These are phyloP conservation scores for Ogataea saltuana DNA, from an alignment of 805 yeast genomes.

Conservation along the genomic window DNA sequence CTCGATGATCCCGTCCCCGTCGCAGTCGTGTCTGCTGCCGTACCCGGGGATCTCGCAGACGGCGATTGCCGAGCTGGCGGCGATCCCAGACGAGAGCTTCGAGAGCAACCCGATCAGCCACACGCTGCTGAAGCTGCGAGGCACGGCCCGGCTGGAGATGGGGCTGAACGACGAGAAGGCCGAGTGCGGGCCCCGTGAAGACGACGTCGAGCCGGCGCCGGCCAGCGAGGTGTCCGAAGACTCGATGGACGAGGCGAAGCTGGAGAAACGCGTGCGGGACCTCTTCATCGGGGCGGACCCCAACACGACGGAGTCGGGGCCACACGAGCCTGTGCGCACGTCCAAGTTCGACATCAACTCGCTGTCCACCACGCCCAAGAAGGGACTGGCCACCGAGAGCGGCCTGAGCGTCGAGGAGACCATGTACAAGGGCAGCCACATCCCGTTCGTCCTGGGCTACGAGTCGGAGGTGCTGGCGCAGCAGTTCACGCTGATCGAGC, in stretches of 20 bases:
- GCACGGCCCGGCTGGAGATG: conserved; percentile 39
- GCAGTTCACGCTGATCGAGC: conserved; percentile 84
- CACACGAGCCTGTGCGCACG: conserved; percentile 10
- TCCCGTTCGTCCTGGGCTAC: conserved; percentile 78
- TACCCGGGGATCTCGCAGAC: conserved; percentile 52
- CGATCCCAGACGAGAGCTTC: conserved; percentile 76
- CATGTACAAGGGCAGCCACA: conserved; percentile 56
- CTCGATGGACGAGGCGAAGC: conserved; percentile 32
- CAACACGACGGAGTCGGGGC: too few relatives aligned
- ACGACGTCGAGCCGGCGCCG: neutral
- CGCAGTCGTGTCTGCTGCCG: conserved; percentile 37
- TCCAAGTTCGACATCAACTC: conserved; percentile 34
- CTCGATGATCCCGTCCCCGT: conserved; percentile 35
- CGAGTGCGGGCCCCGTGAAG: neutral
- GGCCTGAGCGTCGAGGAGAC: conserved; percentile 39
- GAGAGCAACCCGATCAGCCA: conserved; percentile 70
- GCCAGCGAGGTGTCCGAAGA: conserved; percentile 6
- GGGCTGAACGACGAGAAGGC: conserved; percentile 34
- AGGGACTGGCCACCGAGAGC: conserved; percentile 13
- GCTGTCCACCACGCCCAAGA: conserved; percentile 31
- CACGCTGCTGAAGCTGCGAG: conserved; percentile 80
- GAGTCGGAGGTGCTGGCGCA: conserved; percentile 67
- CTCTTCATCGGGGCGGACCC: conserved; percentile 32
- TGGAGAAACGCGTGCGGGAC: conserved; percentile 37
- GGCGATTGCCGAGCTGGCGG: conserved; percentile 74